Percentiles rank a stretch among this genome's conserved stretches.
phyloP scores from a whole-genome alignment of 73 alveolate genomes.

The Durusdinium trenchii region DNA sequence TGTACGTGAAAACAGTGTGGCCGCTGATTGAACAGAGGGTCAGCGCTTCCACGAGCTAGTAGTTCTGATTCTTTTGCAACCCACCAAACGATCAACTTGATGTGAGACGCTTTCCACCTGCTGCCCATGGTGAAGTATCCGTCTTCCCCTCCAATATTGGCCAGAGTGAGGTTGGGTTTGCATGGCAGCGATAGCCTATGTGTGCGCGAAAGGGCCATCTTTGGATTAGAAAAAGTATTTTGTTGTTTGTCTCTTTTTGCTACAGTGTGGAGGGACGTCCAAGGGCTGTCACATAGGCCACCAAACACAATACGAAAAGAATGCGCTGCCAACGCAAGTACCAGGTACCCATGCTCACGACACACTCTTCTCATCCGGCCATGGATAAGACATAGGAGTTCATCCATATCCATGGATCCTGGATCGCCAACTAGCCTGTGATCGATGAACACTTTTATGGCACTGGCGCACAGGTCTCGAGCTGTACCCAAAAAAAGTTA shows the following conservation, averaged over 20 bases:
- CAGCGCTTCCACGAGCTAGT: background rate
- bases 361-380: background rate
- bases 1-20: background rate
- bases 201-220: background rate
- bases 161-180: background rate
- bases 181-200: background rate
- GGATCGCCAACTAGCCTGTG: background rate
- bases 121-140: constrained; percentile 8
- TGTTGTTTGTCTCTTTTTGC: background rate
- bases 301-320: background rate
- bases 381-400: background rate
- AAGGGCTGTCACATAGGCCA: background rate
- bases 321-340: background rate
- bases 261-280: background rate
- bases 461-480: background rate
- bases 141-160: background rate
- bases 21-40: background rate
- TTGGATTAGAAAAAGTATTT: background rate
- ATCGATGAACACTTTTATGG: background rate
- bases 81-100: constrained; percentile 30
- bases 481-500: background rate
- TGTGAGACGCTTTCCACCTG: constrained; percentile 8
- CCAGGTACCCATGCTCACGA: background rate
- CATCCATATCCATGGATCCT: background rate
- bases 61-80: background rate